These are phyloP conservation scores for Lupinus albus DNA, from an alignment of 306 rosid genomes.

Conservation along the genomic window DNA sequence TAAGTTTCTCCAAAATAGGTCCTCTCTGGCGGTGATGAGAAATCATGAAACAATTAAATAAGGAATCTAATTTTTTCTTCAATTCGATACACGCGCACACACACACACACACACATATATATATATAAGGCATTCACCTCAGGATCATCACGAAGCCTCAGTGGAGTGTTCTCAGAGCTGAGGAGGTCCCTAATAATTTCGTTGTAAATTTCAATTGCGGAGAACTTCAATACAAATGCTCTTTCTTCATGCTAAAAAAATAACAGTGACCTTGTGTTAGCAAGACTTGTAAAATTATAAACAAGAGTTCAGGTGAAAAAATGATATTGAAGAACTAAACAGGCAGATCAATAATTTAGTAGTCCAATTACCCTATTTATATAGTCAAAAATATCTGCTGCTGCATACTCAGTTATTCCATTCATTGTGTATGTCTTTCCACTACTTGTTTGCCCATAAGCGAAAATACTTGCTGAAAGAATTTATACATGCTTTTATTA, in stretches of 20 bases:
- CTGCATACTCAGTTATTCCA: constrained; percentile 84
- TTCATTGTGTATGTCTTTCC: constrained; percentile 93
- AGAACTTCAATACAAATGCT: constrained; percentile 84
- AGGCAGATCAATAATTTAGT: not conserved
- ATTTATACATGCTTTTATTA: constrained; percentile 30
- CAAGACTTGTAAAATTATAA: constrained; percentile 21
- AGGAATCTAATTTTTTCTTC: constrained; percentile 3
- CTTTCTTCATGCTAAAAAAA: constrained; percentile 81
- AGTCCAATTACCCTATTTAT: constrained; percentile 62
- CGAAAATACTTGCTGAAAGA: constrained; percentile 84
- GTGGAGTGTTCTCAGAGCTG: constrained; percentile 67
- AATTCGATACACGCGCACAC: constrained; percentile 3
- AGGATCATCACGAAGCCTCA: constrained; percentile 90
- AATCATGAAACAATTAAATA: constrained; percentile 34
- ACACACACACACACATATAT: not conserved
- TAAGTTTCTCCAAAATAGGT: constrained; percentile 73
- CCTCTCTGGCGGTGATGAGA: constrained; percentile 60
- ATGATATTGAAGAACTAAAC: constrained; percentile 12
- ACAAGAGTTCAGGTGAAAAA: constrained; percentile 17
- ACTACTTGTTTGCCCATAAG: constrained; percentile 95
- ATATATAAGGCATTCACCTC: constrained; percentile 57
- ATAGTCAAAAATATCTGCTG: constrained; percentile 80
- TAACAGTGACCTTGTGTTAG: constrained; percentile 20
- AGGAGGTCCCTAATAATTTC: constrained; percentile 88
- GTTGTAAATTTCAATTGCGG: constrained; percentile 88